Conservation (phyloP, 73 alveolate species). For the Effrenium voratum region DNA sequence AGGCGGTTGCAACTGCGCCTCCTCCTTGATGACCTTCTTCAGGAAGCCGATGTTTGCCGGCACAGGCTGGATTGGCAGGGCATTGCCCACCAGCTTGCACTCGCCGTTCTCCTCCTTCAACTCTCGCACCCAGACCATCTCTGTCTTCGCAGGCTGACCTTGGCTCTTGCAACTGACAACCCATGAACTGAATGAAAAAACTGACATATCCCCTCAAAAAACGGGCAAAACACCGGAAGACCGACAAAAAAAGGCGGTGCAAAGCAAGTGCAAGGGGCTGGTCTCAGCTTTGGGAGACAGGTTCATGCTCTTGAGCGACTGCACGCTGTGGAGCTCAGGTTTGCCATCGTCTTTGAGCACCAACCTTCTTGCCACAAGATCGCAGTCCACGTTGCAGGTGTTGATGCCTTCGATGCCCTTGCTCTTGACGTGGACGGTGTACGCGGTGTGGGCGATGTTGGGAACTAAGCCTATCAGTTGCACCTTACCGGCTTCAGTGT, state of each 20-base stretch:
- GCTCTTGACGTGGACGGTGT: conserved; percentile 87
- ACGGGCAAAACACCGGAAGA: background rate
- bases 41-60: conserved; percentile 1
- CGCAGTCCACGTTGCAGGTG: conserved; percentile 78
- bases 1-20: background rate
- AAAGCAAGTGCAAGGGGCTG: background rate
- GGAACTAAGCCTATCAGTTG: conserved; percentile 13
- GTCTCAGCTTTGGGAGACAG: background rate
- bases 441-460: conserved; percentile 46
- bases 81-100: conserved; percentile 7
- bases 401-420: conserved; percentile 52
- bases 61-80: background rate
- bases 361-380: conserved; percentile 68
- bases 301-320: background rate
- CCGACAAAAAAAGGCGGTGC: background rate
- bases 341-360: conserved; percentile 89
- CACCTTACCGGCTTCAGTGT: background rate
- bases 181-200: background rate
- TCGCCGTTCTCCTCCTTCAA: conserved; percentile 30
- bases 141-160: conserved; percentile 17
- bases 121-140: background rate
- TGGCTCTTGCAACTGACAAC: background rate
- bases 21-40: background rate
- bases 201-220: background rate
- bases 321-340: conserved; percentile 42